Base-by-base conservation (phyloP, 352 stramenopile species). In the Bremia lactucae region DNA sequence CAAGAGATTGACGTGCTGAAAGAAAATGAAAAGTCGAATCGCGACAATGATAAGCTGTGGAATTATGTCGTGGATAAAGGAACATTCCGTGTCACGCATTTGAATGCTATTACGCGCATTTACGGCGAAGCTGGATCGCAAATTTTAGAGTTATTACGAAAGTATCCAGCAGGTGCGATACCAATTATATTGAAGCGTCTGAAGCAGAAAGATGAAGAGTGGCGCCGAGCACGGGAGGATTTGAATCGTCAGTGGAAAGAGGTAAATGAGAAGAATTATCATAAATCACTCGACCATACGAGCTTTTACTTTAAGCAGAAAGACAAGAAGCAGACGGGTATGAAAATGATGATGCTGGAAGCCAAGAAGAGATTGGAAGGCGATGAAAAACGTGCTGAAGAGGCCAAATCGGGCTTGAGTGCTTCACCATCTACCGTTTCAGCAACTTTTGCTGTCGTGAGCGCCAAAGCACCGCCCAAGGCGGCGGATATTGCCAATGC, bases 181-280 rank as follows among this genome's bases (percentile, higher is more conserved):
- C 97, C 97, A 0, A 91, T 99, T 36, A 96, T 99, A 29, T 82
- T 98, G 21, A 94, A 98, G 62, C 82, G 96, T 15, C 64, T 99
- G 5, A 95, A 98, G 58, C 93, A 99, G 58, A 99, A 99, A 60
- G 95, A 99, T 53, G 61, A 80, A 46, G 96, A 99, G 59, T 99
- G 96, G 97, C 69, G 58, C 39, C 78, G 79, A 19, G 82, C 81
- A 3, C 81, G 95, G 13, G 80, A 97, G 51, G 76, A 96, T 46
- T 49, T 99, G 20, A 98, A 98, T 64, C 94, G 94, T 42, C 81
- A 90, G 46, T 99, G 96, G 95, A 97, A 97, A 63, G 91, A 98
- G 38, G 72, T 98, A 35, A 94, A 97, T 42, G 92, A 98, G 54
- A 83, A 92, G 44, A 99, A 99, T 53, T 98, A 98, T 57, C 95